Percentiles rank a stretch among this genome's conserved stretches.
Evolutionary conservation across 23 red algal genomes (phyloP).

Genomic region (Gracilaria domingensis): DNA sequence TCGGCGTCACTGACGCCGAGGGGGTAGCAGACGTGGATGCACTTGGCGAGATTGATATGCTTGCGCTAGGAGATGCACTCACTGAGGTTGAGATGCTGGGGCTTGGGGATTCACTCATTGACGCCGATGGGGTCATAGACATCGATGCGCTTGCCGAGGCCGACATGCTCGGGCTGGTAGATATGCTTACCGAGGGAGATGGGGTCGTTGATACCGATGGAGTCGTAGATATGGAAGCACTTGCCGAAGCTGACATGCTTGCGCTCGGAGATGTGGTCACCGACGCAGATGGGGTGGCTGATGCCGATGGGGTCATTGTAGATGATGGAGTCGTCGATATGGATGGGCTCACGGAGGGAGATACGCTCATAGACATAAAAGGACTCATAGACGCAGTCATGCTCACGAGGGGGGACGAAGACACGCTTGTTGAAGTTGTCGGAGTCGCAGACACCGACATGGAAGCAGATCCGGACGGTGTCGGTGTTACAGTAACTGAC

Average conservation of each 20-base stretch:
- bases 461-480: not conserved
- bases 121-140: not conserved
- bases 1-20: not conserved
- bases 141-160: not conserved
- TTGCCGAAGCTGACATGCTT: slow-evolving; percentile 1
- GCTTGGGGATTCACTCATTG: not conserved
- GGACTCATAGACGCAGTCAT: not conserved
- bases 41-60: not conserved
- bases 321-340: not conserved
- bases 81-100: not conserved
- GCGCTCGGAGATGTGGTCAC: not conserved
- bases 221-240: not conserved
- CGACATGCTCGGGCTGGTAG: too few species aligned
- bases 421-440: not conserved
- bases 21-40: not conserved
- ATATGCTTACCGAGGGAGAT: not conserved
- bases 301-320: not conserved
- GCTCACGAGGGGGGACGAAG: not conserved
- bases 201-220: not conserved
- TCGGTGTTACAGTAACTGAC: not conserved
- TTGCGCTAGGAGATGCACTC: not conserved
- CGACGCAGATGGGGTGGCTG: not conserved
- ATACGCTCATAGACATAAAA: not conserved
- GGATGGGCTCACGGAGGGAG: not conserved
- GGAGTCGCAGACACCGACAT: not conserved